Evolutionary conservation across 2,329 filamentous ascomycete genomes (phyloP), one percentile per base, ranked within the genome.

Genomic region (Calonectria pseudoturangicola): DNA sequence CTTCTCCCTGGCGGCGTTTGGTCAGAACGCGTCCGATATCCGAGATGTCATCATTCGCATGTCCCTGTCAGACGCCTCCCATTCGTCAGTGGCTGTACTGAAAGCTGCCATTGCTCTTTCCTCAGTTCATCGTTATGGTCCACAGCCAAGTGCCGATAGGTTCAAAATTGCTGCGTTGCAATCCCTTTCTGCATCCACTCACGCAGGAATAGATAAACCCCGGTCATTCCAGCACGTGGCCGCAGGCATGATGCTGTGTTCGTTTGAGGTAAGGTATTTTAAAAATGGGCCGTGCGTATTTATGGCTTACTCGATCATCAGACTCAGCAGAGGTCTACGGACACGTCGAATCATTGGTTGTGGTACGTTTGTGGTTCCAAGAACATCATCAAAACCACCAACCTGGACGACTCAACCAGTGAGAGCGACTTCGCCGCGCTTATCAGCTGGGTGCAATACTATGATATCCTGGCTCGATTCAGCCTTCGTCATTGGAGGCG

Each of bases 401-500:
- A 58, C 0, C 45, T 78, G 0, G 76, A 78, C 2, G 68, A 63
- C 7, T 39, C 50, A 1, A n/a, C 50, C 2, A 33, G 12, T 0
- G 72, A 71, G 0, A 16, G 43, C 2, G 76, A 78, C 0, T 47
- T 70, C 0, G n/a, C 50, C 0, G 54, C 75, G 1, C 73, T 78
- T 0, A 72, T 78, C 0, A 60, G 76, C 0, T 78, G 76, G 75
- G 64, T 76, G 0, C 74, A 79, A 0, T 79, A 79, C 2, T 69
- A 54, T 16, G 74, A 79, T 8, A 73, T 74, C 0, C 10, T 76
- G 8, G 63, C 69, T 0, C 71, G 69, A 2, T 79, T 79, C 6
- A 75, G 75, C 1, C 6, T 79, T 1, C 72, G 77, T 1, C 75
- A 79, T 18, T 79, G 77, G 77, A 54, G 68, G 10, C 75, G 75